phyloP scores from a whole-genome alignment of 2,329 filamentous ascomycete genomes.

The Xylariomycetidae sp. region DNA sequence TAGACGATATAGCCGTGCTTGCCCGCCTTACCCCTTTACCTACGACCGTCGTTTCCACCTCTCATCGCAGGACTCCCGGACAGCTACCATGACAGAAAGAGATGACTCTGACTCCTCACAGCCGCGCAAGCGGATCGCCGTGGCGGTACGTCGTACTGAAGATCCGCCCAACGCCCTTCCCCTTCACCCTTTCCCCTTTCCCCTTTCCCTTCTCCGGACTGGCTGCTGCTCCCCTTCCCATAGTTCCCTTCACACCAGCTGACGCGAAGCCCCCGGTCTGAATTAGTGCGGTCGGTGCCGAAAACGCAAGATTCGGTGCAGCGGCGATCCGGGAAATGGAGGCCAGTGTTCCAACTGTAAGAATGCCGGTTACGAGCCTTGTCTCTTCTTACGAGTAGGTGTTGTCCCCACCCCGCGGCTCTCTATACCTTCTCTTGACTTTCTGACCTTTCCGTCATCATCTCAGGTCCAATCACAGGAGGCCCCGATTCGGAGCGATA shows the following conservation, averaged over 20 bases:
- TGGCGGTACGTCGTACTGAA: slow-evolving; percentile 46
- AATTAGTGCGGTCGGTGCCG: slow-evolving; percentile 82
- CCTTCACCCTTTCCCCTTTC: slow-evolving; percentile 2
- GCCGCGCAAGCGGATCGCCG: slow-evolving; percentile 54
- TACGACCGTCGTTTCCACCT: slow-evolving; percentile 34
- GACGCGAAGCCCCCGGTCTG: no score
- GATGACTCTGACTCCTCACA: slow-evolving; percentile 39
- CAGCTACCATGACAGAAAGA: slow-evolving; percentile 36
- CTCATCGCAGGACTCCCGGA: slow-evolving; percentile 30
- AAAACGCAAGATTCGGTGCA: slow-evolving; percentile 92
- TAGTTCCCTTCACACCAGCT: no score
- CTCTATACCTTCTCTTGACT: slow-evolving; percentile 3
- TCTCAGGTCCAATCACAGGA: slow-evolving; percentile 34
- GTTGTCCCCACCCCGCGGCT: slow-evolving; percentile 9
- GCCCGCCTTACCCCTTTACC: slow-evolving; percentile 32
- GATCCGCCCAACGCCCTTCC: slow-evolving; percentile 5
- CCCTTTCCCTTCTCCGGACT: slow-evolving; percentile 1
- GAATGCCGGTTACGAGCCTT: slow-evolving; percentile 64
- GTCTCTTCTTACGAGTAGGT: slow-evolving; percentile 74
- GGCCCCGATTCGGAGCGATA: slow-evolving; percentile 26
- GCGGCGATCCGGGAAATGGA: slow-evolving; percentile 75
- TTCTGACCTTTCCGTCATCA: slow-evolving; percentile 10
- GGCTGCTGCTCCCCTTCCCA: neutral
- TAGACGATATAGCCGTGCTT: slow-evolving; percentile 36
- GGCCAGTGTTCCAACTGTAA: slow-evolving; percentile 79